A percentile compares a stretch with the other conserved stretches of the same genome.
Evolutionary conservation across 768 basidiomycete genomes (phyloP).

Genomic region (Lenzites betulinus): DNA sequence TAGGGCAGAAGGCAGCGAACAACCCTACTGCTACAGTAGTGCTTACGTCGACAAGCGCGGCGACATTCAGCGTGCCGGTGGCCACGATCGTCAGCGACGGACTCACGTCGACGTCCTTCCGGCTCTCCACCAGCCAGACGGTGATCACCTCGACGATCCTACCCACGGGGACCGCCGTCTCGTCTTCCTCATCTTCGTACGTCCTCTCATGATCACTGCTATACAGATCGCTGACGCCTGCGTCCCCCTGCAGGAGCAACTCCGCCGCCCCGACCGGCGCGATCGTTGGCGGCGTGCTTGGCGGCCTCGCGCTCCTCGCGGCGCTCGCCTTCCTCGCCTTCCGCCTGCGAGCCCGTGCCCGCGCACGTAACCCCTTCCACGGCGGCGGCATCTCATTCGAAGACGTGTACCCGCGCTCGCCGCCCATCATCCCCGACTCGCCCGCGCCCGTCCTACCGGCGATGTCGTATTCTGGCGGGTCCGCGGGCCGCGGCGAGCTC

Average conservation of each 20-base stretch:
- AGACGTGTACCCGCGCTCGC: slow-evolving; percentile 6
- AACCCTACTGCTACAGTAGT: slow-evolving; percentile 3
- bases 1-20: slow-evolving; percentile 7
- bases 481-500: slow-evolving; percentile 13
- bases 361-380: slow-evolving; percentile 3
- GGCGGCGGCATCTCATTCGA: slow-evolving; percentile 16
- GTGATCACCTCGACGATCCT: slow-evolving; percentile 7
- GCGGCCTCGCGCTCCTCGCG: slow-evolving; percentile 11
- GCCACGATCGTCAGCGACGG: background rate
- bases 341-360: slow-evolving; percentile 15
- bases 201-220: background rate
- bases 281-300: slow-evolving; percentile 14
- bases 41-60: slow-evolving; percentile 1
- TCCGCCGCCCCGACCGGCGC: slow-evolving; percentile 12
- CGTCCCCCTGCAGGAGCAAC: background rate
- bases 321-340: slow-evolving; percentile 12
- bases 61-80: slow-evolving; percentile 10
- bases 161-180: background rate
- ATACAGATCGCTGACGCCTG: background rate
- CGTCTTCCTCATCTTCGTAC: background rate
- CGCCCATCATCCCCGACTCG: slow-evolving; percentile 15
- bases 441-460: slow-evolving; percentile 3
- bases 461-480: slow-evolving; percentile 1
- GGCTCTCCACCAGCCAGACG: slow-evolving; percentile 5
- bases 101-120: slow-evolving; percentile 7